Evolutionary conservation across 2,329 filamentous ascomycete species (phyloP).

Genomic region (Sphaerulina populicola): DNA sequence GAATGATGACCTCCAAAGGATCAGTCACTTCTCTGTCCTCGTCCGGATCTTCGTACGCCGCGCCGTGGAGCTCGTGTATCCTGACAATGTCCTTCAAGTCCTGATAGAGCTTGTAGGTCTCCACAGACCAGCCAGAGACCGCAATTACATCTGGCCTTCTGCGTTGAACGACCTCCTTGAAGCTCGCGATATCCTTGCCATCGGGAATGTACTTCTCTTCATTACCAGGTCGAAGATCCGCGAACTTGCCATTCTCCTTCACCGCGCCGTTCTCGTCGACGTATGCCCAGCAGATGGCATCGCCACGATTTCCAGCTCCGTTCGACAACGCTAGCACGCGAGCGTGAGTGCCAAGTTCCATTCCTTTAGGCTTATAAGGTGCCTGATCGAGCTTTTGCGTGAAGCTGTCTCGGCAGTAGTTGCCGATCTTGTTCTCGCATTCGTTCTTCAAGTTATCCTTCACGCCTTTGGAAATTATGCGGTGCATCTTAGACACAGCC

Average conservation of each 20-base stretch:
- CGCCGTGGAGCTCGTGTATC: slow-evolving; percentile 66
- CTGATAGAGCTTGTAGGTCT: slow-evolving; percentile 74
- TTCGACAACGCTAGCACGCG: slow-evolving; percentile 82
- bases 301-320: slow-evolving; percentile 68
- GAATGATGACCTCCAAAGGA: slow-evolving; percentile 75
- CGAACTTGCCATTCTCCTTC: slow-evolving; percentile 78
- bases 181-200: slow-evolving; percentile 56
- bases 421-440: slow-evolving; percentile 88
- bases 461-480: slow-evolving; percentile 77
- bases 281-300: slow-evolving; percentile 83
- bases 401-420: slow-evolving; percentile 79
- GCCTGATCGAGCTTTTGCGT: slow-evolving; percentile 87
- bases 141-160: slow-evolving; percentile 83
- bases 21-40: slow-evolving; percentile 72
- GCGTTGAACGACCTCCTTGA: slow-evolving; percentile 70
- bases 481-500: slow-evolving; percentile 73
- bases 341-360: slow-evolving; percentile 78
- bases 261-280: slow-evolving; percentile 88
- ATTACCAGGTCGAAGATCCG: slow-evolving; percentile 61
- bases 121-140: slow-evolving; percentile 78
- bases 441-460: slow-evolving; percentile 91
- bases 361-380: slow-evolving; percentile 88
- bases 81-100: slow-evolving; percentile 71
- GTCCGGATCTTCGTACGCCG: slow-evolving; percentile 72
- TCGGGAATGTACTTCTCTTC: slow-evolving; percentile 59